Base-by-base conservation (phyloP, 345 rosid genomes). In the Atalantia buxifolia region DNA sequence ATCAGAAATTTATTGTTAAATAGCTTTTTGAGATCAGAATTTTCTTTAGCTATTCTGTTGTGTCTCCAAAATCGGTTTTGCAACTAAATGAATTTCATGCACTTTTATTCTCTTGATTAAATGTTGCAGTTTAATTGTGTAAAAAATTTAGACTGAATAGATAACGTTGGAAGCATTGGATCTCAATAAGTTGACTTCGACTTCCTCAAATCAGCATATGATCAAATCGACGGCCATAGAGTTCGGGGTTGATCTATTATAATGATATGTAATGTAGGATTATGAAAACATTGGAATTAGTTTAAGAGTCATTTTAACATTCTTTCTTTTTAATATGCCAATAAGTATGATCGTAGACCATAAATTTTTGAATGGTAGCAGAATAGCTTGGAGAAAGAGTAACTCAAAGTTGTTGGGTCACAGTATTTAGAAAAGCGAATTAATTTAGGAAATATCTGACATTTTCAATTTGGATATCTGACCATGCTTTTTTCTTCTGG, bases 401-500 rank as follows among this genome's bases (percentile, higher is more conserved):
- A 16, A 42, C 13, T 74, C 19, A 28, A 14, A 5, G 42, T 28
- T 55, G 66, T 42, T 40, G 24, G 25, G 2, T 31, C 63, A 4
- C 12, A 62, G 57, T n/a, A 76, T 53, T 65, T 66, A 66, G 13
- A 50, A 69, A 63, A 64, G 61, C 22, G 45, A 42, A 45, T 30
- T 64, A 30, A 22, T 53, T 2, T 5, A 12, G 59, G 63, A 28
- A 50, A 33, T 38, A 55, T 28, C 19, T 33, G 72, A 42, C 38
- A 9, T 24, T 57, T 55, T 35, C 36, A 12, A 19, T 24, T 33
- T 28, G 50, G 55, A 55, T 78, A 12, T 67, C 71, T 64, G 71
- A 62, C 36, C 16, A 48, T 72, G 74, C 33, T 79, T 71, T 77
- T 42, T 78, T 75, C 83, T 45, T 13, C 13, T 45, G 50, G 79